Evolutionary conservation across 257 asterid species (phyloP).

Genomic region (Solanum virginianum): DNA sequence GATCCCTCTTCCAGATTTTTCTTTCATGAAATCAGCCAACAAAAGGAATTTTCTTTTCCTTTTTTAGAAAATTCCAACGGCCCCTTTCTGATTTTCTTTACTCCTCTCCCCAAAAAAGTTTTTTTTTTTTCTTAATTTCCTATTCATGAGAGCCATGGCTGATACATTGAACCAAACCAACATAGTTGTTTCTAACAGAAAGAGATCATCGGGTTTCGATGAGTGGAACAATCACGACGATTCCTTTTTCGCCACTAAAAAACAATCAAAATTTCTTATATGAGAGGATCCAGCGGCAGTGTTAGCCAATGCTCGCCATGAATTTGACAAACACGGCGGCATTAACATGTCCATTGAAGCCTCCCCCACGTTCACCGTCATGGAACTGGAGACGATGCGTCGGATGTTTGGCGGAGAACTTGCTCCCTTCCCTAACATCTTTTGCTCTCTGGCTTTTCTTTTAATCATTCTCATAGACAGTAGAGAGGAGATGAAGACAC

Average conservation of each 20-base stretch:
- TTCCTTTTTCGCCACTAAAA: constrained; percentile 23
- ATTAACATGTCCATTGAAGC: constrained; percentile 99
- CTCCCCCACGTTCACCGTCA: constrained; percentile 98
- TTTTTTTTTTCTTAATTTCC: too few relatives aligned
- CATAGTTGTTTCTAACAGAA: constrained; percentile 14
- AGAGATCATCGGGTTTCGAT: constrained; percentile 35
- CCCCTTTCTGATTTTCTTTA: too few relatives aligned
- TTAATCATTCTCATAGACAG: too few relatives aligned
- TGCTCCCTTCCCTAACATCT: constrained; percentile 26
- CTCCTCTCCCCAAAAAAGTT: too few relatives aligned
- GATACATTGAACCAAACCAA: constrained; percentile 15
- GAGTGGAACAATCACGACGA: constrained; percentile 28
- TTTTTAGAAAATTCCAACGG: too few relatives aligned
- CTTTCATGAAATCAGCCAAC: too few relatives aligned
- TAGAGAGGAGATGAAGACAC: too few relatives aligned
- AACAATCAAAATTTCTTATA: constrained; percentile 8
- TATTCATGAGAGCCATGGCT: constrained; percentile 22
- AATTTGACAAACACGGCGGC: constrained; percentile 97
- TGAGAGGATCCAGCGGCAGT: constrained; percentile 73
- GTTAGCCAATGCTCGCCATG: constrained; percentile 81
- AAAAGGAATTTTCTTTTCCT: too few relatives aligned
- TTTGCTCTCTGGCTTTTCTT: too few relatives aligned
- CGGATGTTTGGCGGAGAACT: constrained; percentile 91
- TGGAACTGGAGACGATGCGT: constrained; percentile 92
- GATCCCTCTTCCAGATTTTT: too few relatives aligned